Base-by-base conservation (phyloP, 805 yeast species). In the Nakazawaea holstii region DNA sequence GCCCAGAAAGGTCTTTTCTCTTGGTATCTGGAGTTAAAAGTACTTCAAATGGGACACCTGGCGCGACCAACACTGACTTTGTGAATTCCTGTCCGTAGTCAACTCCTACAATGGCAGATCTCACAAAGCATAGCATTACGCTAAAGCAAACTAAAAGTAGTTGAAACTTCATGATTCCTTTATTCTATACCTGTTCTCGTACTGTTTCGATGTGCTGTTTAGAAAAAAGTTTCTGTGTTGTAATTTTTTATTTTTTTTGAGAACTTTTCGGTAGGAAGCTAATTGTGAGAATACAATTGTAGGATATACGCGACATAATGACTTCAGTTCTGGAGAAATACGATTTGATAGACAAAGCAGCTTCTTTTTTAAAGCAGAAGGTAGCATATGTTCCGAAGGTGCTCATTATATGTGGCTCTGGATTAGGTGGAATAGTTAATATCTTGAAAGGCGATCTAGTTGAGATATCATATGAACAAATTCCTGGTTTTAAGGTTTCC, bases 391-490 rank as follows among this genome's bases (percentile, higher is more conserved):
- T 45, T 11, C 96, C 97, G 2, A 68, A 79, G 50, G 82, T 80
- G 0, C 76, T 90, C 49, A 84, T 92, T 53, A 87, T 92, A 45
- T 91, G 97, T 66, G 99, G 99, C 6, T 87, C 97, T 4, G 99
- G 99, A 0, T 72, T 92, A 14, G 95, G 96, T 10, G 95, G 95
- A 0, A 82, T 92, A 43, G 84, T 91, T 1, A 71, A 76, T 42
- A 66, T 73, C 24, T 59, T 84, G 39, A 60, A 62, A 17, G 60
- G 68, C 4, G 61, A 69, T 4, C 65, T 67, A 39, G 65, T 79
- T 17, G 76, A 72, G 42, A 72, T 92, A 27, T 68, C 82, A 1
- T 92, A 89, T 60, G 55, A 62, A 6, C 72, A 74, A 0, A 87
- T 92, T 42, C 97, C 97, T 0, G 87, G 92, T 0, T 91, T 92